Evolutionary conservation across 2,329 filamentous ascomycete genomes (phyloP).

Genomic region (Dichotomopilus funicola): DNA sequence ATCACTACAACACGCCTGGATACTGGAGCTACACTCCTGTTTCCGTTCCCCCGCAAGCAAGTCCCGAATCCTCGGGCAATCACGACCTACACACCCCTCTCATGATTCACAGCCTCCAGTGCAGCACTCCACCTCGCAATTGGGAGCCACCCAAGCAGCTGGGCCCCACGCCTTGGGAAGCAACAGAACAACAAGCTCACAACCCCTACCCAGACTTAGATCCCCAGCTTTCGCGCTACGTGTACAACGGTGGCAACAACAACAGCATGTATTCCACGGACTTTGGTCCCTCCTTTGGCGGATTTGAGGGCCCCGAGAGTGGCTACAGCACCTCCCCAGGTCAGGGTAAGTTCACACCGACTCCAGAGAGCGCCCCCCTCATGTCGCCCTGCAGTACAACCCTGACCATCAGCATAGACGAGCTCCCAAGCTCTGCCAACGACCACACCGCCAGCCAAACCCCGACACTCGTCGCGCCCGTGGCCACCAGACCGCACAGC

Average conservation of each 20-base stretch:
- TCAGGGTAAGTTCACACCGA: constrained; percentile 3
- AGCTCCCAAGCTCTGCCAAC: constrained; percentile 4
- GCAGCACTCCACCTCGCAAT: constrained; percentile 19
- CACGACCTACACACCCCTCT: constrained; percentile 21
- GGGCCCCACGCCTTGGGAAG: constrained; percentile 9
- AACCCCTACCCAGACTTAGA: constrained; percentile 7
- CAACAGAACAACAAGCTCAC: constrained; percentile 8
- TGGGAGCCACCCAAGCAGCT: constrained; percentile 21
- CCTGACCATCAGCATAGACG: constrained; percentile 11
- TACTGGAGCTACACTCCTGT: too few species aligned
- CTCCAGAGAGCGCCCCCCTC: constrained; percentile 8
- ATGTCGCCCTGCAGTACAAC: constrained; percentile 21
- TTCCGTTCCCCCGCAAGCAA: background rate
- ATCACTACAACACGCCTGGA: too few species aligned
- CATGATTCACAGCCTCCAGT: constrained; percentile 1
- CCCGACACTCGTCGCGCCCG: background rate
- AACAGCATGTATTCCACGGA: too few species aligned
- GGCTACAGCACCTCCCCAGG: too few species aligned
- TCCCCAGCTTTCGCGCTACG: constrained; percentile 8
- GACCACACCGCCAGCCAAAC: background rate
- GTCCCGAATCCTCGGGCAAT: constrained; percentile 19
- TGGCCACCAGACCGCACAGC: background rate
- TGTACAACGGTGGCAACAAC: constrained; percentile 1
- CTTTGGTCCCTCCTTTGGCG: too few species aligned
- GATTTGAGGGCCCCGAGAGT: too few species aligned